A percentile compares a stretch with the other conserved stretches of the same genome.
These are phyloP conservation scores for Didymella lethalis DNA, from an alignment of 2,329 filamentous ascomycete genomes.

Conservation along the genomic window DNA sequence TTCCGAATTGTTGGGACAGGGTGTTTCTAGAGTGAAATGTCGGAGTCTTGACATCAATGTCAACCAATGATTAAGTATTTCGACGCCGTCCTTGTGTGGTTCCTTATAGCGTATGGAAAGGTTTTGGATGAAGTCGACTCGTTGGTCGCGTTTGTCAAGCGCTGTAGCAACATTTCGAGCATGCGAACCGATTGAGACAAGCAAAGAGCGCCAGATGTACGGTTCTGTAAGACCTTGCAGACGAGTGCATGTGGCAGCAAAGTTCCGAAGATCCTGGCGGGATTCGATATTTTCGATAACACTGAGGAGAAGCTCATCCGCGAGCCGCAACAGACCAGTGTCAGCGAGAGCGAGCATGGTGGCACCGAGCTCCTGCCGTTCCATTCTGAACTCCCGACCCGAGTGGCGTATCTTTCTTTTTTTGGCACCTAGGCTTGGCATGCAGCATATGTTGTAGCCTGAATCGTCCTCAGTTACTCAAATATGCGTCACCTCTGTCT, in stretches of 20 bases:
- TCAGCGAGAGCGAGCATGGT: constrained; percentile 27
- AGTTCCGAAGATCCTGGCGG: constrained; percentile 32
- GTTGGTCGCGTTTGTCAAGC: constrained; percentile 34
- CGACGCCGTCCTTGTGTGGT: constrained; percentile 37
- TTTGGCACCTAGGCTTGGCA: constrained; percentile 38
- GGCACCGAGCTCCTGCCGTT: constrained; percentile 26
- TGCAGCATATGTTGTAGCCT: constrained; percentile 18
- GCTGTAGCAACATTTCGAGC: constrained; percentile 35
- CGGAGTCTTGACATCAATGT: constrained; percentile 39
- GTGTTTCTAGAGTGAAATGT: constrained; percentile 44
- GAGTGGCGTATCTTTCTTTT: constrained; percentile 42
- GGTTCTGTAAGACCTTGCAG: constrained; percentile 45
- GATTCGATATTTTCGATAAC: constrained; percentile 45
- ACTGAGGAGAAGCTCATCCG: constrained; percentile 46
- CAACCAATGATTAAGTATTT: constrained; percentile 40
- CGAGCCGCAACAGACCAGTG: constrained; percentile 37
- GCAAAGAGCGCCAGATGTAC: constrained; percentile 44
- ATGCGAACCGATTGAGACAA: constrained; percentile 39
- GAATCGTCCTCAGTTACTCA: not conserved
- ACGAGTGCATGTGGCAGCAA: constrained; percentile 43
- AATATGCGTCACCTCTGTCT: not conserved
- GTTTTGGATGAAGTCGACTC: constrained; percentile 38
- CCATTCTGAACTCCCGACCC: constrained; percentile 34
- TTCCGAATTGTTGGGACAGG: constrained; percentile 48
- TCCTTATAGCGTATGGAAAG: constrained; percentile 43